A percentile compares a stretch with the other conserved stretches of the same genome.
These are phyloP conservation scores for Aureobasidium vineae DNA, from an alignment of 2,329 filamentous ascomycete species.

Conservation along the genomic window DNA sequence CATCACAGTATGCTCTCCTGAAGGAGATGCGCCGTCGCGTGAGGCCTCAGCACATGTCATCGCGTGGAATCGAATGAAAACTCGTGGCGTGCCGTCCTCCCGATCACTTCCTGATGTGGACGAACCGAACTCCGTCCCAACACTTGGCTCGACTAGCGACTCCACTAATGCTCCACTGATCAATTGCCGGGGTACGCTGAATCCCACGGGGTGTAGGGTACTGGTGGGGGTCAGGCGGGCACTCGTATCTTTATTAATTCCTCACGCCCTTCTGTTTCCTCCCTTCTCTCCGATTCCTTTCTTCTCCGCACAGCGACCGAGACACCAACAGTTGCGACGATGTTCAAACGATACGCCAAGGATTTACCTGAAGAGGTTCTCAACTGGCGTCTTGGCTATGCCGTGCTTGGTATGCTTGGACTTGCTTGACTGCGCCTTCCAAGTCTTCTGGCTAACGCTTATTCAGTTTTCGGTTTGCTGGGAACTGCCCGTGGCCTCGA, in stretches of 20 bases:
- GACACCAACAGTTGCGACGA: constrained; percentile 28
- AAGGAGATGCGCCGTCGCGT: no score
- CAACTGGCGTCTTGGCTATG: constrained; percentile 78
- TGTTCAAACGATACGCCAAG: constrained; percentile 50
- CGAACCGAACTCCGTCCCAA: not conserved
- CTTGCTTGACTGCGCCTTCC: not conserved
- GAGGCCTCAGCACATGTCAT: no score
- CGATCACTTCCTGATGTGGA: not conserved
- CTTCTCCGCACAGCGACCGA: not conserved
- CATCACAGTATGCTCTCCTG: no score
- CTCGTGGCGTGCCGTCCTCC: not conserved
- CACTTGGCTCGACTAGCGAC: not conserved
- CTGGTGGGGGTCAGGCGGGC: not conserved
- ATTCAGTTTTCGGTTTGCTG: constrained; percentile 52
- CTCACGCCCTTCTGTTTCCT: not conserved
- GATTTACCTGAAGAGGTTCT: constrained; percentile 68
- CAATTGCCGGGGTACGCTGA: not conserved
- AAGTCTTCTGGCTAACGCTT: constrained; percentile 16
- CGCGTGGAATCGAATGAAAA: no score
- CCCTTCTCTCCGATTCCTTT: not conserved
- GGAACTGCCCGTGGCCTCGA: constrained; percentile 77
- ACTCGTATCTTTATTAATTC: not conserved
- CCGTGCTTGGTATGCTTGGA: constrained; percentile 53
- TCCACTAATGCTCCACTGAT: constrained; percentile 6
- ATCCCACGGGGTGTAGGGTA: not conserved